These are phyloP conservation scores for Dryadomyces quercus-mongolicae DNA, from an alignment of 2,329 filamentous ascomycete genomes.

Conservation along the genomic window DNA sequence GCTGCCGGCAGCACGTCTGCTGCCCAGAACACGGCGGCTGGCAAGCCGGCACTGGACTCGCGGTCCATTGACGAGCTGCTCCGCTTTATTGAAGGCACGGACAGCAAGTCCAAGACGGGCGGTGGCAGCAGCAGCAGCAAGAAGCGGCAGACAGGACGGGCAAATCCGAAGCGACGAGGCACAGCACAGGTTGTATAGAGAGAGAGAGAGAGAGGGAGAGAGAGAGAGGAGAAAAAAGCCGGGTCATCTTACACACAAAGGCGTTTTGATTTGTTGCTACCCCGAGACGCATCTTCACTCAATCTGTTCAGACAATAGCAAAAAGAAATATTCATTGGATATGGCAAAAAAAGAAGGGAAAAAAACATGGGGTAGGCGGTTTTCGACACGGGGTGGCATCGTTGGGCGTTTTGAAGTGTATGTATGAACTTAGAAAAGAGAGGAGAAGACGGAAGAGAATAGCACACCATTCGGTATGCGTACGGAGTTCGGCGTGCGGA, in stretches of 20 bases:
- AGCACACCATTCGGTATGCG: not conserved
- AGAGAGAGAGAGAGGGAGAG: not conserved
- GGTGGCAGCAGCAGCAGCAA: constrained; percentile 9
- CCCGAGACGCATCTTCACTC: not conserved
- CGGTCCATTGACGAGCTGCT: constrained; percentile 87
- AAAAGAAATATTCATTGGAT: not conserved
- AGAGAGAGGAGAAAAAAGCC: no score
- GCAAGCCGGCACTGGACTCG: constrained; percentile 46
- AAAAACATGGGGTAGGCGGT: not conserved
- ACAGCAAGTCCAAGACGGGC: constrained; percentile 34
- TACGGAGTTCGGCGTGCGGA: no score
- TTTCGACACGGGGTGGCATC: not conserved
- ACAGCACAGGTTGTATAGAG: not conserved
- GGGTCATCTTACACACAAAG: not conserved
- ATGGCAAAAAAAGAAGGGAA: not conserved
- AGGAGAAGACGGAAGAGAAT: no score
- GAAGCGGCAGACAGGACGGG: constrained; percentile 27
- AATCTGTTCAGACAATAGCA: not conserved
- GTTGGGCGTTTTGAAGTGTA: not conserved
- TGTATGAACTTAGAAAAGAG: not conserved
- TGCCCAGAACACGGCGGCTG: constrained; percentile 13
- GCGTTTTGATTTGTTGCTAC: not conserved
- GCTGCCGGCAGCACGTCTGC: not conserved
- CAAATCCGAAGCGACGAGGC: constrained; percentile 44
- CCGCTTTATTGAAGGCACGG: constrained; percentile 79